These are phyloP conservation scores for Erodium texanum DNA, from an alignment of 441 rosid genomes.

Conservation along the genomic window DNA sequence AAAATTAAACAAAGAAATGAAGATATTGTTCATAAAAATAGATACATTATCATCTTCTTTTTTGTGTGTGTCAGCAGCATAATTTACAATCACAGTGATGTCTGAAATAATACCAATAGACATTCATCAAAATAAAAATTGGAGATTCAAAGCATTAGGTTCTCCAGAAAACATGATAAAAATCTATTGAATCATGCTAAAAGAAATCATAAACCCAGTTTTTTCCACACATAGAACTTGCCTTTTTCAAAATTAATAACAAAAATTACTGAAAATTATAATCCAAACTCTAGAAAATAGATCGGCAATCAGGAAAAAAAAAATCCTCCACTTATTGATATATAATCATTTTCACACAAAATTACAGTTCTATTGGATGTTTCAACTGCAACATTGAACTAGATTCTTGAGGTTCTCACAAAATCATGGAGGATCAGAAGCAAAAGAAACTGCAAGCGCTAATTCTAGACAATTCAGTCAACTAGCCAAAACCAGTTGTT, in stretches of 20 bases:
- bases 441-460: not conserved
- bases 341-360: not conserved
- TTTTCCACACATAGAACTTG: too few relatives aligned
- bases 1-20: too few relatives aligned
- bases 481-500: not conserved
- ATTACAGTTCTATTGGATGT: not conserved
- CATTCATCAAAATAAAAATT: not conserved
- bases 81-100: not conserved
- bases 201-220: not conserved
- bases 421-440: not conserved
- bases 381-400: not conserved
- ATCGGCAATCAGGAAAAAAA: not conserved
- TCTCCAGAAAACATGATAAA: not conserved
- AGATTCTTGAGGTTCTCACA: not conserved
- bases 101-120: conserved; percentile 1
- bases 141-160: not conserved
- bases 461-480: not conserved
- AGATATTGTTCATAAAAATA: not conserved
- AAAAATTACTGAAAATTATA: not conserved
- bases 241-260: not conserved
- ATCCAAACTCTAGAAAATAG: not conserved
- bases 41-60: not conserved
- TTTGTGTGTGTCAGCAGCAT: not conserved
- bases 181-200: not conserved
- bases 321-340: not conserved